Evolutionary conservation across 2,329 filamentous ascomycete genomes (phyloP).

Genomic region (Aquanectria penicillioides): DNA sequence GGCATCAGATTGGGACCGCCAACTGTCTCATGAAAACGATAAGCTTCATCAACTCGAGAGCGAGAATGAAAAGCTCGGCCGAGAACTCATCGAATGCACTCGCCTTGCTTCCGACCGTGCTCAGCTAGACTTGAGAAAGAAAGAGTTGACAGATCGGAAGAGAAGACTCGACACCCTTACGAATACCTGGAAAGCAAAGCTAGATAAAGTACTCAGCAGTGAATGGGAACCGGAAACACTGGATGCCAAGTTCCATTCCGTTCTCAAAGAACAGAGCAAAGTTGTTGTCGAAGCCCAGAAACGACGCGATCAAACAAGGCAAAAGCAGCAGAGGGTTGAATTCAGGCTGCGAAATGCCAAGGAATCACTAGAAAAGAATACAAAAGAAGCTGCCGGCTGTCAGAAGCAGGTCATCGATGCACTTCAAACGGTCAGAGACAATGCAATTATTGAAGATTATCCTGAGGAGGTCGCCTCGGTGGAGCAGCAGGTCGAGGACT

Average conservation of each 20-base stretch:
- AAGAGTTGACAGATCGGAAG: slow-evolving; percentile 79
- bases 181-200: slow-evolving; percentile 76
- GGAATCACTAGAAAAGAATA: slow-evolving; percentile 71
- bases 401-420: slow-evolving; percentile 65
- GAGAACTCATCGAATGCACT: slow-evolving; percentile 86
- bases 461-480: slow-evolving; percentile 60
- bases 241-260: slow-evolving; percentile 75
- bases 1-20: slow-evolving; percentile 73
- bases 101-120: slow-evolving; percentile 84
- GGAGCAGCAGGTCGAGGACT: slow-evolving; percentile 66
- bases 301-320: slow-evolving; percentile 74
- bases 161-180: slow-evolving; percentile 81
- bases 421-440: slow-evolving; percentile 56
- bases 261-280: slow-evolving; percentile 66
- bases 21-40: slow-evolving; percentile 73
- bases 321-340: slow-evolving; percentile 81
- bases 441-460: slow-evolving; percentile 64
- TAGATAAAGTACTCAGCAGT: slow-evolving; percentile 70
- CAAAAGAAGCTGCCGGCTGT: slow-evolving; percentile 69
- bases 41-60: slow-evolving; percentile 76
- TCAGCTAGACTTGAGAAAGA: slow-evolving; percentile 83
- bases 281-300: slow-evolving; percentile 72
- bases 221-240: slow-evolving; percentile 77
- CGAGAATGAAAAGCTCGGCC: slow-evolving; percentile 75
- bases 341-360: slow-evolving; percentile 74